Conservation (phyloP, 169 alveolate species). For the Plasmodium chabaudi region DNA sequence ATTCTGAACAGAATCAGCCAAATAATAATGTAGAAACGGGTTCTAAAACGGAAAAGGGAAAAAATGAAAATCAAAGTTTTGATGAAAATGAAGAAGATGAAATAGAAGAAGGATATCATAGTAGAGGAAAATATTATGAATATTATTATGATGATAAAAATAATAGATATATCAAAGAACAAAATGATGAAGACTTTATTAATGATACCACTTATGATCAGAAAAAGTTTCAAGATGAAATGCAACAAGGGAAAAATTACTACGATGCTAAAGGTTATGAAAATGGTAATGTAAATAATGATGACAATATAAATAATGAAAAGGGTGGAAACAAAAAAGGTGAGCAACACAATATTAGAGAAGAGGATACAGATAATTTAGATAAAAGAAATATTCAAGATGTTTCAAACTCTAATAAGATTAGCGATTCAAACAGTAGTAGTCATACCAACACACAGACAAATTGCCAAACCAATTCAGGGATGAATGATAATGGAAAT, state of each 20-base stretch:
- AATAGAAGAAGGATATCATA: neutral
- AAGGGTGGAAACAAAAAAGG: neutral
- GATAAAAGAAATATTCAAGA: no score
- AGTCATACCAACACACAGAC: no score
- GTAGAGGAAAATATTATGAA: neutral
- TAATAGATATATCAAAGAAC: no score
- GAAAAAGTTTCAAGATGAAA: no score
- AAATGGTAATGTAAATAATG: constrained; percentile 5
- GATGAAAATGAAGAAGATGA: constrained; percentile 28
- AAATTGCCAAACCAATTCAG: no score
- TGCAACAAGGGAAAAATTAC: no score
- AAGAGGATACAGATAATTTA: neutral
- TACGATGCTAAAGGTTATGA: constrained; percentile 1
- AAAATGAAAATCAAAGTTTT: neutral
- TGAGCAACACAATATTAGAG: neutral
- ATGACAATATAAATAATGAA: constrained; percentile 5
- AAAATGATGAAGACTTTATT: no score
- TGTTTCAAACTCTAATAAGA: no score
- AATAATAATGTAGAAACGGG: constrained; percentile 5
- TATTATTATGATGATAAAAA: constrained; percentile 1
- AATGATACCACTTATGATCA: no score
- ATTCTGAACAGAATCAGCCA: no score
- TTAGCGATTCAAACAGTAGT: no score
- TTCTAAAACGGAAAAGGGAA: neutral
- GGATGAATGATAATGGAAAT: no score